A percentile compares a stretch with the other conserved stretches of the same genome.
phyloP scores from a whole-genome alignment of 2,329 filamentous ascomycete genomes.

The Monosporascus sp. region DNA sequence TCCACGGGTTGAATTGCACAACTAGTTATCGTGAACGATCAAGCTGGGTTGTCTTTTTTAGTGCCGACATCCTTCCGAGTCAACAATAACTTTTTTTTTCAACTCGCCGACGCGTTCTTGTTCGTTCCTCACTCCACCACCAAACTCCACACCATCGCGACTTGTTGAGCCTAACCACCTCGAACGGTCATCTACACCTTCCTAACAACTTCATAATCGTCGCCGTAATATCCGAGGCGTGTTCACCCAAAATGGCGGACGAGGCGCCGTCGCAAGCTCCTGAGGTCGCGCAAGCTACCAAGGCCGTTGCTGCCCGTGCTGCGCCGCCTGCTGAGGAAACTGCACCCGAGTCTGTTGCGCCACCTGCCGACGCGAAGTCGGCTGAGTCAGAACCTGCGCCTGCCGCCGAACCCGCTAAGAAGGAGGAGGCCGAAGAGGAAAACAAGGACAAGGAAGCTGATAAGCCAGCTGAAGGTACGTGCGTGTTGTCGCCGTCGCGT shows the following conservation, averaged over 20 bases:
- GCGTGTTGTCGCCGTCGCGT: neutral
- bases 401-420: neutral
- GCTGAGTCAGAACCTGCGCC: conserved; percentile 11
- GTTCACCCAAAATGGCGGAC: conserved; percentile 21
- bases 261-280: conserved; percentile 19
- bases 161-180: neutral
- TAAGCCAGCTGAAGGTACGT: neutral
- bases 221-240: neutral
- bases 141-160: neutral
- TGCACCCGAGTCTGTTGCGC: neutral
- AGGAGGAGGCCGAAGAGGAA: neutral
- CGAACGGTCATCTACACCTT: neutral
- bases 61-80: neutral
- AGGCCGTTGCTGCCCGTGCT: conserved; percentile 2
- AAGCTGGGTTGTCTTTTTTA: neutral
- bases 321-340: conserved; percentile 1
- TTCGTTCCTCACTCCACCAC: neutral
- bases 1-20: neutral
- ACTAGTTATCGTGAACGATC: neutral
- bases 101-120: neutral
- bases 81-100: neutral
- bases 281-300: conserved; percentile 1
- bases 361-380: conserved; percentile 20
- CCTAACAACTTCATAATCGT: neutral
- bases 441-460: neutral